Percentiles rank a stretch among this genome's conserved stretches.
Evolutionary conservation across 2,329 filamentous ascomycete species (phyloP).

Genomic region (Colletotrichum abscissum): DNA sequence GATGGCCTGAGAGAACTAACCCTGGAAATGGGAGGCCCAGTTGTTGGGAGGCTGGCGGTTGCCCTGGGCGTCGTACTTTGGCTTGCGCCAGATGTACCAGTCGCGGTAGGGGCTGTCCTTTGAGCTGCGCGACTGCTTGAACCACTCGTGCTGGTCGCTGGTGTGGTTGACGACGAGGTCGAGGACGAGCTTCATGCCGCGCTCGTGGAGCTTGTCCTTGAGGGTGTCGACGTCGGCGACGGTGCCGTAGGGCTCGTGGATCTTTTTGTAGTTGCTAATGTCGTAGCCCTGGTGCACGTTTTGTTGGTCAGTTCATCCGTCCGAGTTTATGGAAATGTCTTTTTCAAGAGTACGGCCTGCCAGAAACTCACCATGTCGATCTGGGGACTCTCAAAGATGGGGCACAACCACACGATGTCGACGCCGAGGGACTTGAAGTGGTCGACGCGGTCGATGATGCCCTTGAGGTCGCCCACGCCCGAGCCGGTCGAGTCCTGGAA

Average conservation of each 20-base stretch:
- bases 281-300: conserved; percentile 68
- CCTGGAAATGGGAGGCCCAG: conserved; percentile 57
- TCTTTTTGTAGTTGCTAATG: conserved; percentile 74
- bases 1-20: conserved; percentile 29
- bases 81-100: conserved; percentile 75
- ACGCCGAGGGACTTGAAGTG: conserved; percentile 67
- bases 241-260: conserved; percentile 75
- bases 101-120: conserved; percentile 66
- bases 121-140: conserved; percentile 64
- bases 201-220: conserved; percentile 68
- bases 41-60: conserved; percentile 72
- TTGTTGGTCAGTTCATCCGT: not conserved
- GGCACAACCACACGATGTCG: conserved; percentile 67
- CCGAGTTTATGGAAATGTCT: not conserved
- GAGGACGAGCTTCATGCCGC: conserved; percentile 76
- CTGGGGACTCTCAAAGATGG: conserved; percentile 64
- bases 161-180: conserved; percentile 83
- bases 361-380: conserved; percentile 66
- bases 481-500: conserved; percentile 69
- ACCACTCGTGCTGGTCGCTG: conserved; percentile 67
- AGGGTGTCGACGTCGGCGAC: conserved; percentile 74
- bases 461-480: conserved; percentile 66
- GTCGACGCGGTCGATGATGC: conserved; percentile 67
- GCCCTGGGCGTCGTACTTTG: conserved; percentile 66
- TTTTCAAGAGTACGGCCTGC: no score